Percentiles rank a stretch among this genome's conserved stretches.
Evolutionary conservation across 208 protist species (phyloP).

Genomic region (Wallacemonas sp.): DNA sequence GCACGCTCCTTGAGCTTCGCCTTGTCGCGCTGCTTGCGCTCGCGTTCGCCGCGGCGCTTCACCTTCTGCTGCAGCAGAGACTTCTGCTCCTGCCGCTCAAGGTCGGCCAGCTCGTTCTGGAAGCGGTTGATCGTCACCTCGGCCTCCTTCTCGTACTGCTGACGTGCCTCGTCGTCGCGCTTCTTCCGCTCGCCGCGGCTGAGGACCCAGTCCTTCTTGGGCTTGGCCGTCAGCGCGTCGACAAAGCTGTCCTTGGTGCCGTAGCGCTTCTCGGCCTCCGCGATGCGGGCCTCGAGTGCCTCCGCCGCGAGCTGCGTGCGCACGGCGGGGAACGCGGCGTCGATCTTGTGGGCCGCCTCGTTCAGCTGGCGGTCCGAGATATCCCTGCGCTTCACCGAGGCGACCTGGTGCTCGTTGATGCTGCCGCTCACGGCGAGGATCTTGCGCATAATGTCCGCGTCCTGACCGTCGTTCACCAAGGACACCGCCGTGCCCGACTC

Average conservation of each 20-base stretch:
- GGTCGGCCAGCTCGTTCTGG: constrained; percentile 76
- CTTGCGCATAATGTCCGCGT: constrained; percentile 90
- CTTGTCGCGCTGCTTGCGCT: constrained; percentile 51
- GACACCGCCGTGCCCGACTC: constrained; percentile 93
- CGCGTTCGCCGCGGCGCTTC: constrained; percentile 46
- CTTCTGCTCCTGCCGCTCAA: constrained; percentile 63
- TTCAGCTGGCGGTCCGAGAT: constrained; percentile 50
- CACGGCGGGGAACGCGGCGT: constrained; percentile 57
- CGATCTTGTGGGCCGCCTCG: constrained; percentile 22
- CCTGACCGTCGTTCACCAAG: constrained; percentile 88
- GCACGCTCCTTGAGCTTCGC: constrained; percentile 57
- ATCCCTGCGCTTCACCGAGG: constrained; percentile 79
- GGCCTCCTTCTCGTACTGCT: constrained; percentile 83
- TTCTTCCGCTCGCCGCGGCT: constrained; percentile 63
- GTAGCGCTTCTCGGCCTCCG: constrained; percentile 77
- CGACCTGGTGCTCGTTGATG: constrained; percentile 73
- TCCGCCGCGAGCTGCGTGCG: constrained; percentile 69
- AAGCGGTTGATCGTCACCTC: constrained; percentile 85
- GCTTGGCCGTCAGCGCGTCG: constrained; percentile 36
- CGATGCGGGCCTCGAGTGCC: constrained; percentile 73
- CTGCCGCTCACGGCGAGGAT: constrained; percentile 83
- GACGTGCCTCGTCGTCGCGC: constrained; percentile 66
- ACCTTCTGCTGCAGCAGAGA: constrained; percentile 60
- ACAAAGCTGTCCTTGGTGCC: constrained; percentile 32
- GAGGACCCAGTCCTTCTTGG: constrained; percentile 76